These are phyloP conservation scores for Euptelea pleiosperma DNA, from an alignment of 164 flowering plant species.

Conservation along the genomic window DNA sequence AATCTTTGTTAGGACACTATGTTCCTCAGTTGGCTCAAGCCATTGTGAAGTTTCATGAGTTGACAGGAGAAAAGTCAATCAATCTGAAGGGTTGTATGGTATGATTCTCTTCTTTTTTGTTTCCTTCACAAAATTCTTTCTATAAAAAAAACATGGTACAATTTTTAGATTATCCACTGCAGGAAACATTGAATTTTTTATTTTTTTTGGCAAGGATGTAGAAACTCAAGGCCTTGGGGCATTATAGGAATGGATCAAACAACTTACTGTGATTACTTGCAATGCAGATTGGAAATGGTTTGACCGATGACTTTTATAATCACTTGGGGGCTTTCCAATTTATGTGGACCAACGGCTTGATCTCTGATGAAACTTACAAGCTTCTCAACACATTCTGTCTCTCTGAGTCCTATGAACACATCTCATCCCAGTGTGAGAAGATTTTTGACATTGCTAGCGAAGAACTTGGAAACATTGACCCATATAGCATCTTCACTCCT, in stretches of 20 bases:
- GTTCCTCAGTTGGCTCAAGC: constrained; percentile 91
- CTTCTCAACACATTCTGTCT: constrained; percentile 52
- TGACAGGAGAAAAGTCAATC: constrained; percentile 29
- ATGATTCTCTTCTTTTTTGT: no score
- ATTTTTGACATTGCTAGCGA: constrained; percentile 47
- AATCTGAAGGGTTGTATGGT: constrained; percentile 87
- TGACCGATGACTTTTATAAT: constrained; percentile 72
- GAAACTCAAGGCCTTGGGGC: no score
- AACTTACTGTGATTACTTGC: neutral
- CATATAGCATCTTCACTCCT: no score
- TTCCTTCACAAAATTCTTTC: no score
- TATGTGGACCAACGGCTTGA: constrained; percentile 81
- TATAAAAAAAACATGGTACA: constrained; percentile 83
- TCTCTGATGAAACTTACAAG: constrained; percentile 73
- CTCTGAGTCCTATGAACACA: constrained; percentile 55
- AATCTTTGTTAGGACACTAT: constrained; percentile 62
- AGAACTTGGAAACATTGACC: constrained; percentile 78
- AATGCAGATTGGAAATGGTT: constrained; percentile 85
- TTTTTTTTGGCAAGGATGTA: no score
- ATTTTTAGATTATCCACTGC: neutral
- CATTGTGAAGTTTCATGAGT: constrained; percentile 48
- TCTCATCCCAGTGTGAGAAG: constrained; percentile 47
- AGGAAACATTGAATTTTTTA: no score
- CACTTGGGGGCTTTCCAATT: constrained; percentile 75
- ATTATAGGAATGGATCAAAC: neutral